A percentile compares a stretch with the other conserved stretches of the same genome.
Conservation (phyloP, 2,329 filamentous ascomycete species). For the Penicillium italicum region DNA sequence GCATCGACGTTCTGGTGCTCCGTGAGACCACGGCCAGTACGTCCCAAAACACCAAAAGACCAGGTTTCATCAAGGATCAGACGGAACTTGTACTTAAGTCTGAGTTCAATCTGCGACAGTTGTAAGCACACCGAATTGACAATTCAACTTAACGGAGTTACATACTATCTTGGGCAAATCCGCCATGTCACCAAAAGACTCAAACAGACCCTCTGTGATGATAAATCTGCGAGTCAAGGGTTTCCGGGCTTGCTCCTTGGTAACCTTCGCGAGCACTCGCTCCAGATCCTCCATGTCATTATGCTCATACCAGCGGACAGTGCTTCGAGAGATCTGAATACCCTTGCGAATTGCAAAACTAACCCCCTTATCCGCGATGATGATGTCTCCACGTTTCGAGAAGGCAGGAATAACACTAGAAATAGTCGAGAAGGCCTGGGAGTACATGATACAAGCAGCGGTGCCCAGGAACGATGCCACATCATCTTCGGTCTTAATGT, state of each 20-base stretch:
- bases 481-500: slow-evolving; percentile 94
- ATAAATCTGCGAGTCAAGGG: slow-evolving; percentile 90
- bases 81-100: slow-evolving; percentile 95
- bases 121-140: slow-evolving; percentile 4
- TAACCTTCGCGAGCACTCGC: slow-evolving; percentile 75
- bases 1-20: slow-evolving; percentile 97
- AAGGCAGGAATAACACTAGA: slow-evolving; percentile 96
- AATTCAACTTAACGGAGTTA: background rate
- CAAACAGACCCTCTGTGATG: slow-evolving; percentile 91
- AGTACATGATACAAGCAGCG: slow-evolving; percentile 87
- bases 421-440: slow-evolving; percentile 93
- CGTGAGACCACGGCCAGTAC: slow-evolving; percentile 86
- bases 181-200: slow-evolving; percentile 79
- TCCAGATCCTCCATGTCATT: slow-evolving; percentile 95
- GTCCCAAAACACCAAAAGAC: slow-evolving; percentile 91
- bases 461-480: slow-evolving; percentile 87
- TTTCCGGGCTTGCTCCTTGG: slow-evolving; percentile 82
- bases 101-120: slow-evolving; percentile 69
- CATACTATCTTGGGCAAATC: slow-evolving; percentile 80
- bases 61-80: slow-evolving; percentile 96
- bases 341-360: slow-evolving; percentile 95
- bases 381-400: slow-evolving; percentile 94
- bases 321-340: slow-evolving; percentile 86
- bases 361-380: slow-evolving; percentile 88
- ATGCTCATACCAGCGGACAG: slow-evolving; percentile 89